Evolutionary conservation across 257 asterid species (phyloP), one percentile per base, ranked within the genome.

Genomic region (Sherardia arvensis): DNA sequence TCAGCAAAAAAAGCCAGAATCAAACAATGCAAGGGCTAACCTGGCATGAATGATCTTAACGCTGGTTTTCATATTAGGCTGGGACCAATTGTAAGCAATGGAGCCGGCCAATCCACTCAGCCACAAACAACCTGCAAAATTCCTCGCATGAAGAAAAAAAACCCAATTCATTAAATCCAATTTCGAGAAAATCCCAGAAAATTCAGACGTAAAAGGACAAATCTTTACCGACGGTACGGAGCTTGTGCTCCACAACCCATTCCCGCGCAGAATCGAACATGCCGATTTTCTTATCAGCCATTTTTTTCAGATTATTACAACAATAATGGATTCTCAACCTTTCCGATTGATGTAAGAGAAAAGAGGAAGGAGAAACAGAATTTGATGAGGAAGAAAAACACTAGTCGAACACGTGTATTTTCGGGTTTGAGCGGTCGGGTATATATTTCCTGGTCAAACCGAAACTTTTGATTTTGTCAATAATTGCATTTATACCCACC

Each of bases 1-100:
- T 7, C 33, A 3, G 8, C 7, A 43, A 29, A 58, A 27, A 49
- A 12, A 14, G 10, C 15, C 51, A 45, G 4, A 53, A 56, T 28
- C 20, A 26, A 56, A 56, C 36, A 58, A 7, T 2, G 26, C 43
- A 28, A 4, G 51, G 17, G 20, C 51, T 7, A 67, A 85, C 97
- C 96, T 91, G 12, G 96, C 96, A 66, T 91, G 98, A 80, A 91
- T 86, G 38, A 91, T 83, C 89, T 80, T 91, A 65, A 88, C 95
- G 68, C 94, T 91, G 40, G 94, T 79, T 72, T 91, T 91, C 98
- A 91, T 91, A 28, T 83, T 76, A 21, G 97, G 96, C 53, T 81
- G 94, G 67, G 97, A 88, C 96, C 96, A 91, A 74, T 91, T 91
- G 73, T 85, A 91, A 20, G 97, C 95, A 86, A 88, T 49, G 38